Percentiles rank a stretch among this genome's conserved stretches.
Evolutionary conservation across 2,329 filamentous ascomycete species (phyloP).

Genomic region (Hyphodiscus sp.): DNA sequence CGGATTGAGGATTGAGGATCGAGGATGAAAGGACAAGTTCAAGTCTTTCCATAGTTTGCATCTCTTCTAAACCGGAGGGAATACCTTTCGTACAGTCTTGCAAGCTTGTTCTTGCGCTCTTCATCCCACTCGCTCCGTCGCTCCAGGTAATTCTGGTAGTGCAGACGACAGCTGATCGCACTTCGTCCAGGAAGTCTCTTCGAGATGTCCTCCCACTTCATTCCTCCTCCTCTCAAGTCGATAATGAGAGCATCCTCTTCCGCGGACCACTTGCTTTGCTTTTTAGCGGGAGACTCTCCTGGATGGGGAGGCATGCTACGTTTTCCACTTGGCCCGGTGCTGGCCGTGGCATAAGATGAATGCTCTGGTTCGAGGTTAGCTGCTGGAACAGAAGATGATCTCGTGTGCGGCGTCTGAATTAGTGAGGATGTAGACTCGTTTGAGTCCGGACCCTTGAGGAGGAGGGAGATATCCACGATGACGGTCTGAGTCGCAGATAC

Average conservation of each 20-base stretch:
- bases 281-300: constrained; percentile 70
- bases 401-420: constrained; percentile 31
- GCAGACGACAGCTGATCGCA: constrained; percentile 86
- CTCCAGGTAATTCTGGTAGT: constrained; percentile 97
- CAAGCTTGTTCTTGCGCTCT: constrained; percentile 94
- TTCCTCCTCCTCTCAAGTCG: constrained; percentile 78
- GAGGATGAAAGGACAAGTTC: background rate
- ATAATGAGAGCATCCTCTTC: constrained; percentile 94
- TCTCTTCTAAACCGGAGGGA: background rate
- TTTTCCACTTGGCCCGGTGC: constrained; percentile 33
- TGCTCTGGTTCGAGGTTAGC: constrained; percentile 17
- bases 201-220: constrained; percentile 99
- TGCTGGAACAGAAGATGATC: constrained; percentile 25
- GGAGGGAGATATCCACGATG: constrained; percentile 92
- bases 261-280: constrained; percentile 93
- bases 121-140: constrained; percentile 92
- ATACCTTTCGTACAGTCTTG: constrained; percentile 89
- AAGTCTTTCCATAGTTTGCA: background rate
- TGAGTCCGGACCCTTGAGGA: constrained; percentile 72
- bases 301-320: constrained; percentile 49
- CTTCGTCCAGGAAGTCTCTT: constrained; percentile 85
- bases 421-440: constrained; percentile 54
- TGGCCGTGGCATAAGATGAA: constrained; percentile 21
- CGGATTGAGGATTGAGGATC: background rate
- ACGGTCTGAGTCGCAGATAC: constrained; percentile 39